These are phyloP conservation scores for Paramecium pentaurelia DNA, from an alignment of 73 alveolate species.

Conservation along the genomic window DNA sequence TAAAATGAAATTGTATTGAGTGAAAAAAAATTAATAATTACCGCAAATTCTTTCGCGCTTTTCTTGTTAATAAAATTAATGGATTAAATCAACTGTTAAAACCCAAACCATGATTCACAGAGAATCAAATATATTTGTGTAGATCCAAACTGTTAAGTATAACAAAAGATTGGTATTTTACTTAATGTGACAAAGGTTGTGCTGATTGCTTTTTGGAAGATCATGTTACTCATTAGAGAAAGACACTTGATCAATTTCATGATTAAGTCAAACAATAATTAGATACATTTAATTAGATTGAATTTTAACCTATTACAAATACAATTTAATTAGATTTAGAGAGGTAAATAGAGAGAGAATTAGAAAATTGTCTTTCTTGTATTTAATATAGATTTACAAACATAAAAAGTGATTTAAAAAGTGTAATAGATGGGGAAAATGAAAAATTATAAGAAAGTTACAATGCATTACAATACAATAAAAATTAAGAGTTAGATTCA, in stretches of 20 bases:
- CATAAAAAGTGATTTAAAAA: not conserved
- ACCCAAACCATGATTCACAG: constrained; percentile 12
- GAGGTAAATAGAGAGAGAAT: not conserved
- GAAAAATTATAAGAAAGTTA: not conserved
- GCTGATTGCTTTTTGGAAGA: constrained; percentile 34
- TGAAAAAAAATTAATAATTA: not conserved
- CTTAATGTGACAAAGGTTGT: not conserved
- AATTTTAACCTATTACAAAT: not conserved
- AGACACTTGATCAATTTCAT: not conserved
- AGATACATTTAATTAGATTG: not conserved
- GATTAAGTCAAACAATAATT: not conserved
- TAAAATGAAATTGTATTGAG: not conserved
- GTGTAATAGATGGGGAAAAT: not conserved
- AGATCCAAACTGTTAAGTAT: not conserved
- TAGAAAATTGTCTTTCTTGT: not conserved
- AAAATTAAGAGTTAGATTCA: not conserved
- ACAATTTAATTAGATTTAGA: not conserved
- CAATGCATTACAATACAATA: not conserved
- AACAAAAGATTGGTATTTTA: not conserved
- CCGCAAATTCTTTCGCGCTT: not conserved
- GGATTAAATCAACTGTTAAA: not conserved
- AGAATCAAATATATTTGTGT: constrained; percentile 26
- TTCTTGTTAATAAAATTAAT: not conserved
- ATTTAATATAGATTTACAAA: not conserved
- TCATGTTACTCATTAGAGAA: constrained; percentile 8